Evolutionary conservation across 2,329 filamentous ascomycete genomes (phyloP), one percentile per base, ranked within the genome.

Genomic region (Fusarium austroafricanum): DNA sequence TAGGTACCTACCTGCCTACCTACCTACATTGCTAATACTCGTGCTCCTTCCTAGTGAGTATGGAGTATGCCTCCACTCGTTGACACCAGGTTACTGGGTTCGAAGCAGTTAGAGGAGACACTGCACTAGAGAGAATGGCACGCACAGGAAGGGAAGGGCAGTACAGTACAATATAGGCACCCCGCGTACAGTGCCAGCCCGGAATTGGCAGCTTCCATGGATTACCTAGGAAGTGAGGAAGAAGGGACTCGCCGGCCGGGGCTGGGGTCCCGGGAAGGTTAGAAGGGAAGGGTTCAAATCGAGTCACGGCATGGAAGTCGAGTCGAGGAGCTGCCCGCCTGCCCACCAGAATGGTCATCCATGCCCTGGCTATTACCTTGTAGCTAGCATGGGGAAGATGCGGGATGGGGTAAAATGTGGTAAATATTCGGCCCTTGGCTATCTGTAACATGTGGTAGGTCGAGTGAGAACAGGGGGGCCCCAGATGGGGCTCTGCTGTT

Each of bases 401-500:
- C 47, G 70, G 60, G 58, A 70, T 67, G 66, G 66, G 67, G 54
- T 65, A 70, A 68, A 65, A 57, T 50, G 49, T 68, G 54, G 65
- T 68, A 60, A 64, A 68, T 66, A 63, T 58, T 68, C 65, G 66
- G 66, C 61, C 66, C 61, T 69, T 58, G 61, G 28, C 31, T 55
- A 68, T 68, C 61, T 69, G 66, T 66, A 66, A 69, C 66, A 68
- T 68, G 65, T 67, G 66, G 66, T 69, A 68, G 65, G 66, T 61
- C 52, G 61, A 42, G 33, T 45, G 51, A 62, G 40, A 26, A 58
- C 71, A 72, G 60, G 70, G 60, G 70, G 70, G 70, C 51, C 56
- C 51, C 56, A 44, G 71, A 72, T 72, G 70, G 70, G 70, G 70
- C 70, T 72, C 70, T 70, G 46, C 53, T 72, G 54, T 57, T 67